phyloP scores from a whole-genome alignment of 768 basidiomycete genomes.

The Dioszegia crocea region DNA sequence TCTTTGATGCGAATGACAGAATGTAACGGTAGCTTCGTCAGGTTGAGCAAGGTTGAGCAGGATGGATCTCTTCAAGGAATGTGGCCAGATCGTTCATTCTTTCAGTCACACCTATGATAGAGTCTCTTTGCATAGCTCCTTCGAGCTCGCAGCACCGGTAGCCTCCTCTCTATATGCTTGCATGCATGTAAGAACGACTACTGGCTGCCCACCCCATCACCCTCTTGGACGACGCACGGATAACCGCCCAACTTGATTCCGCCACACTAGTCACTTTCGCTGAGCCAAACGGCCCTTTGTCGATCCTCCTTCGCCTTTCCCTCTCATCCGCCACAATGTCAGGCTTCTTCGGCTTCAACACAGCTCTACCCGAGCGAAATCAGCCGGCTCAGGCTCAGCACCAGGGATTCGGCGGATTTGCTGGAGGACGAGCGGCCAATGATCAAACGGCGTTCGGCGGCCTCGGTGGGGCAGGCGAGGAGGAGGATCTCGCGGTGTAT shows the following conservation, averaged over 20 bases:
- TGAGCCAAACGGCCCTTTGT: not conserved
- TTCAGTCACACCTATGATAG: too few relatives aligned
- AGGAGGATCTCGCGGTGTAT: conserved; percentile 83
- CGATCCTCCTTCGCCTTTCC: not conserved
- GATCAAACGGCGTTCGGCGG: conserved; percentile 23
- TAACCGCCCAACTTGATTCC: not conserved
- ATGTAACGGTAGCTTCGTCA: too few relatives aligned
- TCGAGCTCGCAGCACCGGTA: too few relatives aligned
- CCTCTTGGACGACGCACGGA: too few relatives aligned
- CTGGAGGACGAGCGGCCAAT: conserved; percentile 12
- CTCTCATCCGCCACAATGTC: conserved; percentile 31
- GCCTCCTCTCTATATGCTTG: too few relatives aligned
- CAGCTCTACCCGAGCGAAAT: conserved; percentile 41
- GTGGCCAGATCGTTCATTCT: too few relatives aligned
- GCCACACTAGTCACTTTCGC: not conserved
- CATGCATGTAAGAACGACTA: too few relatives aligned
- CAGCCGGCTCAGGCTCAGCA: conserved; percentile 4
- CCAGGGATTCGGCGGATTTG: not conserved
- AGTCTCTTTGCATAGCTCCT: too few relatives aligned
- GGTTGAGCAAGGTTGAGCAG: too few relatives aligned
- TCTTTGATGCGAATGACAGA: too few relatives aligned
- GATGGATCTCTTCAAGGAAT: too few relatives aligned
- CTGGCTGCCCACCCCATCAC: too few relatives aligned
- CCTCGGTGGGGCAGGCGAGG: conserved; percentile 37
- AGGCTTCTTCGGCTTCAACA: conserved; percentile 49